Conservation (phyloP, 2,329 filamentous ascomycete genomes). For the Hypomyces perniciosus region DNA sequence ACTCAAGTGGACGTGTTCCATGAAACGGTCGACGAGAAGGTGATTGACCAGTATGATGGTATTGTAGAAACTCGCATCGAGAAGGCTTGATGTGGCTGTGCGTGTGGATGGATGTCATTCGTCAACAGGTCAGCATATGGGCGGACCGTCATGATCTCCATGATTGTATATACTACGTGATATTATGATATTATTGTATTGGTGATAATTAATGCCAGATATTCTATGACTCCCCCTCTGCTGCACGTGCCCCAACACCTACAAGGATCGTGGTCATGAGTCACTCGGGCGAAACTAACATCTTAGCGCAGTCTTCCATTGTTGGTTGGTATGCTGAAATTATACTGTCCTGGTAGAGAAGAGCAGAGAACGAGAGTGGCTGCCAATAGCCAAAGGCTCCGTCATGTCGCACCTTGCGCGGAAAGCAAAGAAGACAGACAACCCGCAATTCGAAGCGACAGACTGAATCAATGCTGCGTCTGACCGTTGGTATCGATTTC, state of each 20-base stretch:
- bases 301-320: background rate
- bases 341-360: background rate
- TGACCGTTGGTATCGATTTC: background rate
- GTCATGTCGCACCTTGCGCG: background rate
- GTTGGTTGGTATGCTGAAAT: slow-evolving; percentile 2
- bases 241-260: too few species aligned
- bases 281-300: background rate
- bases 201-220: too few species aligned
- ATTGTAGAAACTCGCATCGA: slow-evolving; percentile 17
- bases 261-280: too few species aligned
- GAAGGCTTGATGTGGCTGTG: slow-evolving; percentile 5
- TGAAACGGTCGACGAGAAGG: slow-evolving; percentile 41
- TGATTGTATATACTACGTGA: too few species aligned
- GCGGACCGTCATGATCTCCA: too few species aligned
- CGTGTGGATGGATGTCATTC: too few species aligned
- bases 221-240: too few species aligned
- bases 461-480: background rate
- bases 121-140: too few species aligned
- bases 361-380: slow-evolving; percentile 1
- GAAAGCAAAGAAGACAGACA: background rate
- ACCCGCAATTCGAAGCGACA: background rate
- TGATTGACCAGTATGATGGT: slow-evolving; percentile 44
- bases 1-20: slow-evolving; percentile 53
- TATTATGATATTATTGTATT: background rate
- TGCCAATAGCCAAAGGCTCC: background rate